Percentiles rank a stretch among this genome's conserved stretches.
phyloP scores from a whole-genome alignment of 1,284 basidiomycete genomes.

The Trametes hirsuta region DNA sequence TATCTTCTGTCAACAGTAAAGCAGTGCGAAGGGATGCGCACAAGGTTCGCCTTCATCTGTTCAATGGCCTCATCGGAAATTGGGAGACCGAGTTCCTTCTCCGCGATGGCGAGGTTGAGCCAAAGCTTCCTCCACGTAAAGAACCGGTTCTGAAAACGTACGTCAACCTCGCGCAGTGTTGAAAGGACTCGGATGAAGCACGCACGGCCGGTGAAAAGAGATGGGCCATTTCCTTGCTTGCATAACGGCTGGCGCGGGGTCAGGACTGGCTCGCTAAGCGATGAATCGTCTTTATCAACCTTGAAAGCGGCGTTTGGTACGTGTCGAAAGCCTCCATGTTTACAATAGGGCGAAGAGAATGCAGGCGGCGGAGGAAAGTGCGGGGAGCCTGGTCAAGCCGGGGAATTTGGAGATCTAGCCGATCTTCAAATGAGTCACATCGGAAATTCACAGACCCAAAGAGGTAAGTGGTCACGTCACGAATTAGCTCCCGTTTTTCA shows the following conservation, averaged over 20 bases:
- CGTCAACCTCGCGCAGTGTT: not conserved
- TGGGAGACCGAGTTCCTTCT: constrained; percentile 92
- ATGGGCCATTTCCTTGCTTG: constrained; percentile 97
- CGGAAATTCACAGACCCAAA: not conserved
- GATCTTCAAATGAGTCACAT: constrained; percentile 13
- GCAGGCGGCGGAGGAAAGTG: not conserved
- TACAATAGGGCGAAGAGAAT: not conserved
- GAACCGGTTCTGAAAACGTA: constrained; percentile 79
- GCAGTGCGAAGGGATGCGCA: constrained; percentile 33
- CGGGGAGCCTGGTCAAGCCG: not conserved
- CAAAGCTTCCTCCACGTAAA: constrained; percentile 97
- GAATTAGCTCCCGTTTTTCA: too few relatives aligned
- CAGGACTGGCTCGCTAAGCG: constrained; percentile 12
- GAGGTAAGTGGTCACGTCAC: not conserved
- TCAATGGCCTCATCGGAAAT: constrained; percentile 91
- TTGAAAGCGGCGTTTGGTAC: constrained; percentile 78
- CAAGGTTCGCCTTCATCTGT: constrained; percentile 93
- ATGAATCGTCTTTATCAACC: constrained; percentile 42
- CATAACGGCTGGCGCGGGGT: constrained; percentile 82
- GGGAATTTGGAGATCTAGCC: constrained; percentile 5
- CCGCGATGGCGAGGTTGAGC: constrained; percentile 95
- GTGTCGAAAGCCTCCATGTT: constrained; percentile 68
- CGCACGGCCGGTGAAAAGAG: constrained; percentile 90
- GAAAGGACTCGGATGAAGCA: constrained; percentile 5
- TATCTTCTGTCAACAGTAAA: not conserved